Conservation (phyloP, 257 asterid genomes). For the Solanum arcanum region DNA sequence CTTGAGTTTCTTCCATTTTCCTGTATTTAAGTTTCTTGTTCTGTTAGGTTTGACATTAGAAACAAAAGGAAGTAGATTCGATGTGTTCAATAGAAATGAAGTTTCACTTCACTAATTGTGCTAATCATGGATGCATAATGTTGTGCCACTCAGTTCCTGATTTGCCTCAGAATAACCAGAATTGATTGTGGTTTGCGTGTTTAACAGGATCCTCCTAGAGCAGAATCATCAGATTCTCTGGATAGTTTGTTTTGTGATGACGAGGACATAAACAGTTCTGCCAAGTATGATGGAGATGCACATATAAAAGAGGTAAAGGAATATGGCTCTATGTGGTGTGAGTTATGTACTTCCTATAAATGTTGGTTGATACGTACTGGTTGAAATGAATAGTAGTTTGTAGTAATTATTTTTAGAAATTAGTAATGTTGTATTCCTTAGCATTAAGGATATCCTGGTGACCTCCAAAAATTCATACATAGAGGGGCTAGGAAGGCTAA, state of each 20-base stretch:
- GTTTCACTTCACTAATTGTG: not conserved
- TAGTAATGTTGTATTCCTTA: no score
- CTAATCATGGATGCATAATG: not conserved
- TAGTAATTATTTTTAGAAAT: not conserved
- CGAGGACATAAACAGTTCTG: conserved; percentile 15
- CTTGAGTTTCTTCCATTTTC: not conserved
- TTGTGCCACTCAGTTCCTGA: not conserved
- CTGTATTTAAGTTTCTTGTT: not conserved
- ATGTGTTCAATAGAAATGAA: not conserved
- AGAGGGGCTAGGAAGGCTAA: no score
- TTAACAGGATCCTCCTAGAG: conserved; percentile 32
- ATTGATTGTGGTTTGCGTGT: conserved; percentile 7
- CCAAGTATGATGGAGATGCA: conserved; percentile 4
- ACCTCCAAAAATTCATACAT: no score
- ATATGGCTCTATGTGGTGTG: not conserved
- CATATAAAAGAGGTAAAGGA: conserved; percentile 46
- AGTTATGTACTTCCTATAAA: not conserved
- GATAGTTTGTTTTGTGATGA: conserved; percentile 27
- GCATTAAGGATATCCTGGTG: no score
- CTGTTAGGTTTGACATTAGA: not conserved
- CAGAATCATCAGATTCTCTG: conserved; percentile 43
- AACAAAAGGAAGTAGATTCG: not conserved
- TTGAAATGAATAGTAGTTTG: not conserved
- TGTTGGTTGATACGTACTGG: not conserved
- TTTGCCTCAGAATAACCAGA: not conserved